phyloP scores from a whole-genome alignment of 345 rosid genomes.

The Dimocarpus longan region DNA sequence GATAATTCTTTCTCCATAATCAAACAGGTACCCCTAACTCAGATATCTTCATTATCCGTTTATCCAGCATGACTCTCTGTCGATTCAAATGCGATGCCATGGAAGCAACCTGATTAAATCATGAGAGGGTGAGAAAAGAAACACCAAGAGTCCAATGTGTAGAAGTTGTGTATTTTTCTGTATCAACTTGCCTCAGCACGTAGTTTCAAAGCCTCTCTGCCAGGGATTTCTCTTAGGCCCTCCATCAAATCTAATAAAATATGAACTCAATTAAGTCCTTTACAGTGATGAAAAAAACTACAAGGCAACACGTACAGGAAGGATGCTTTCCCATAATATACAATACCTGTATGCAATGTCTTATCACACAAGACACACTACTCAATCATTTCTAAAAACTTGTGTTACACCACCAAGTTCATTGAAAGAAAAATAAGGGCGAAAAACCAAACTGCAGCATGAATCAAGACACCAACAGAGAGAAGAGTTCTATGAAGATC shows the following conservation, averaged over 20 bases:
- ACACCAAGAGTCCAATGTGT: neutral
- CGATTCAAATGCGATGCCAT: constrained; percentile 66
- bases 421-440: neutral
- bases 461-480: neutral
- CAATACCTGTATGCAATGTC: neutral
- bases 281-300: neutral
- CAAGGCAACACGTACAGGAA: neutral
- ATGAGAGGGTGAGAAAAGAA: neutral
- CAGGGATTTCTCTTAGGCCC: constrained; percentile 81
- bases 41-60: constrained; percentile 75
- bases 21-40: constrained; percentile 76
- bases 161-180: neutral
- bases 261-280: neutral
- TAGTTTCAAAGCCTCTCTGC: constrained; percentile 91
- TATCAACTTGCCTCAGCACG: constrained; percentile 73
- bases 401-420: neutral
- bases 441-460: neutral
- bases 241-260: constrained; percentile 74
- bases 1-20: neutral
- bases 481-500: neutral
- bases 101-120: constrained; percentile 70
- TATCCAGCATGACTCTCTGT: constrained; percentile 60
- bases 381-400: neutral
- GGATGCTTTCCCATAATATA: neutral
- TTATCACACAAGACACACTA: neutral